phyloP scores from a whole-genome alignment of 1,139 yeast species.

The Suhomyces atakaporum region DNA sequence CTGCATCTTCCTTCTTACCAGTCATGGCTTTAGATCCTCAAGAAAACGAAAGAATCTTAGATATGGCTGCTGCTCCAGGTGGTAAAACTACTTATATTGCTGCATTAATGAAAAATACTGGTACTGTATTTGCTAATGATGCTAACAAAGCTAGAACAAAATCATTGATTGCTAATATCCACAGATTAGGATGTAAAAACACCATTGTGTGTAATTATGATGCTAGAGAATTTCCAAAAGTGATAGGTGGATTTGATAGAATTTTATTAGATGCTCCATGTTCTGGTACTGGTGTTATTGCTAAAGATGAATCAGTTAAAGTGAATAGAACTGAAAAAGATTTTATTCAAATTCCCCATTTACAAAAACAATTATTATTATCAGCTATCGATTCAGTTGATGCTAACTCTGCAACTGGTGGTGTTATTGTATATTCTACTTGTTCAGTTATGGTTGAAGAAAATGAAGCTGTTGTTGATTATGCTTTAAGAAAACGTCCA shows the following conservation, averaged over 20 bases:
- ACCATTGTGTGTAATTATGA: slow-evolving; percentile 97
- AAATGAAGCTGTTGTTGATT: slow-evolving; percentile 98
- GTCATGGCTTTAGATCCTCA: slow-evolving; percentile 97
- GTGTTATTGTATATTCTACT: slow-evolving; percentile 93
- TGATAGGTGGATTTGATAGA: slow-evolving; percentile 97
- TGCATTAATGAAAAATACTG: slow-evolving; percentile 97
- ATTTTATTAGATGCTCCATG: slow-evolving; percentile 97
- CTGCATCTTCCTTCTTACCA: slow-evolving; percentile 97
- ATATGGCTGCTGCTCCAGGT: slow-evolving; percentile 99
- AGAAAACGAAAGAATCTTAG: slow-evolving; percentile 90
- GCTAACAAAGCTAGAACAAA: slow-evolving; percentile 95
- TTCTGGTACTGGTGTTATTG: slow-evolving; percentile 99
- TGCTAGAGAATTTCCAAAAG: slow-evolving; percentile 98
- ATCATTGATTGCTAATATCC: slow-evolving; percentile 94
- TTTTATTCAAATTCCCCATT: slow-evolving; percentile 93
- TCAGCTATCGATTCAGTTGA: slow-evolving; percentile 98
- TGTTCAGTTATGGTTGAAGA: slow-evolving; percentile 99
- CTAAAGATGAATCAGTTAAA: slow-evolving; percentile 95
- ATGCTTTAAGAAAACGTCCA: slow-evolving; percentile 94
- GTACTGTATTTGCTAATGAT: slow-evolving; percentile 96
- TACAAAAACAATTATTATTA: slow-evolving; percentile 89
- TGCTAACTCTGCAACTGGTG: slow-evolving; percentile 89
- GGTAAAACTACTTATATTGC: slow-evolving; percentile 97
- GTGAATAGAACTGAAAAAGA: slow-evolving; percentile 94
- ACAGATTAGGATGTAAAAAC: slow-evolving; percentile 94